Evolutionary conservation across 2,329 filamentous ascomycete genomes (phyloP).

Genomic region (Kalmusia sp.): DNA sequence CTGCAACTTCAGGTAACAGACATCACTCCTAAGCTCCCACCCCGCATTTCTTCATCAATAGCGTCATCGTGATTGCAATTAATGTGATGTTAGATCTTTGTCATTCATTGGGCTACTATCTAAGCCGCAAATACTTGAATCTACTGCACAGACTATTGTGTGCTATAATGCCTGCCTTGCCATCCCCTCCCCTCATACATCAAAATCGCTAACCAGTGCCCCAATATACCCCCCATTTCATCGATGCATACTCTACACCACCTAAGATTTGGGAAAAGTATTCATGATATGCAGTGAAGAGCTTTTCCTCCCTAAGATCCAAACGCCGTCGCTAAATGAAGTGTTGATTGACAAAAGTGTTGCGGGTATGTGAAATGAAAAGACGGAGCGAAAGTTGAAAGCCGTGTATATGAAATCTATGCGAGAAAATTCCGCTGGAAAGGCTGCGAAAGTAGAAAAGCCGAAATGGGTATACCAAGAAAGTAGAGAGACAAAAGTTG

Average conservation of each 20-base stretch:
- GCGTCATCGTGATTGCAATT: background rate
- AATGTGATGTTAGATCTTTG: background rate
- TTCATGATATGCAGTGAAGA: background rate
- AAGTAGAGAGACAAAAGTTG: background rate
- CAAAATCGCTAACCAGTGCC: background rate
- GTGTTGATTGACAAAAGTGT: background rate
- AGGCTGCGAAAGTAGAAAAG: background rate
- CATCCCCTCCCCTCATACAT: too few relatives aligned
- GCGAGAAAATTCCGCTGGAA: background rate
- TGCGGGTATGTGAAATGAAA: background rate
- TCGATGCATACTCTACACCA: background rate
- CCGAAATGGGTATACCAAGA: slow-evolving; percentile 8
- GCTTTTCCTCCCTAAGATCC: background rate
- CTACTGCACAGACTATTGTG: too few relatives aligned
- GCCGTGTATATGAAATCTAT: background rate
- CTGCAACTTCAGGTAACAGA: background rate
- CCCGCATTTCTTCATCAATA: background rate
- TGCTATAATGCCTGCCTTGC: background rate
- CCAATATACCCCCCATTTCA: background rate
- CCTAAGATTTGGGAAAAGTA: background rate
- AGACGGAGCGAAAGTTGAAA: background rate
- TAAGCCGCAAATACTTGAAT: background rate
- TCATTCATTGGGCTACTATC: background rate
- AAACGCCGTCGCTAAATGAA: slow-evolving; percentile 14
- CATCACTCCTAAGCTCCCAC: background rate